phyloP scores from a whole-genome alignment of 805 yeast species.

The Wickerhamiella occidentalis region DNA sequence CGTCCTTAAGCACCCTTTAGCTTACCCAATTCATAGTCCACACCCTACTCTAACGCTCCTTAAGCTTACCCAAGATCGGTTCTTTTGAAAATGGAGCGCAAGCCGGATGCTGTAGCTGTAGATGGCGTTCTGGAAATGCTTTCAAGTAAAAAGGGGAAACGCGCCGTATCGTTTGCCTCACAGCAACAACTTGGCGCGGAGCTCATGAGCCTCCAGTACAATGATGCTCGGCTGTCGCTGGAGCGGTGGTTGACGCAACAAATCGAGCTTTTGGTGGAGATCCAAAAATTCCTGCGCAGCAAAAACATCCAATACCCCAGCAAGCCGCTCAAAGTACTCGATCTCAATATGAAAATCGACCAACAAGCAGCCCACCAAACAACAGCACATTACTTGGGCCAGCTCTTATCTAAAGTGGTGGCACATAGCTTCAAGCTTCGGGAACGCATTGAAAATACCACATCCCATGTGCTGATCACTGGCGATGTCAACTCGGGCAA shows the following conservation, averaged over 20 bases:
- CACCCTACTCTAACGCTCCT: too few species aligned
- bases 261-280: constrained; percentile 21
- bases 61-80: too few species aligned
- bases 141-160: constrained; percentile 13
- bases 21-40: too few species aligned
- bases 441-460: constrained; percentile 78
- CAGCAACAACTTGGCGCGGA: constrained; percentile 39
- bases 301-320: constrained; percentile 11
- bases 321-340: constrained; percentile 45
- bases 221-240: constrained; percentile 54
- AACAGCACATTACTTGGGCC: constrained; percentile 54
- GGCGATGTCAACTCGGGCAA: constrained; percentile 97
- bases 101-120: constrained; percentile 23
- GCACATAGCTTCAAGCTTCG: constrained; percentile 60
- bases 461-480: constrained; percentile 88
- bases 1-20: too few species aligned
- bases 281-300: constrained; percentile 19
- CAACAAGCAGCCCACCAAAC: constrained; percentile 54
- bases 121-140: constrained; percentile 21
- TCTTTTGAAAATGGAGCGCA: constrained; percentile 11
- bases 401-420: constrained; percentile 50
- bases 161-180: constrained; percentile 23
- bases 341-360: constrained; percentile 36
- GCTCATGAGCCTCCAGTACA: constrained; percentile 62
- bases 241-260: constrained; percentile 34